A percentile compares a stretch with the other conserved stretches of the same genome.
phyloP scores from a whole-genome alignment of 2,329 filamentous ascomycete genomes.

The Aspergillus uvarum region DNA sequence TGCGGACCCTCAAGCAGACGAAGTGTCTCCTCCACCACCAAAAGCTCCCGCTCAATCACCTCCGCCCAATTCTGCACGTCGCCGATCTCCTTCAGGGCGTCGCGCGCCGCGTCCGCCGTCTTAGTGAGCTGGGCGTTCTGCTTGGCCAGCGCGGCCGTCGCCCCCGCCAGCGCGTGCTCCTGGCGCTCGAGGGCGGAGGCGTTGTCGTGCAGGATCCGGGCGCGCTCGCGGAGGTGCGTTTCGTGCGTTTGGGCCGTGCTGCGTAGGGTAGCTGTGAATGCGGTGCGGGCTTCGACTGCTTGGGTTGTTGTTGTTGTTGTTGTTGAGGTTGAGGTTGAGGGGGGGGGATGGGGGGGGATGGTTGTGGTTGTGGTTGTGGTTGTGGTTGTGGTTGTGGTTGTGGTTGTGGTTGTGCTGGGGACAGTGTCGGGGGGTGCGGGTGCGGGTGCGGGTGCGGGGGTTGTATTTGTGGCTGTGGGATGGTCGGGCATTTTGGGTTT shows the following conservation, averaged over 20 bases:
- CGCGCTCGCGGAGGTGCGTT: constrained; percentile 54
- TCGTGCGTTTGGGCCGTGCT: constrained; percentile 51
- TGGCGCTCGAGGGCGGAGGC: constrained; percentile 55
- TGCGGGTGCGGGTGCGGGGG: too few species aligned
- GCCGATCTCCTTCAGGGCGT: constrained; percentile 62
- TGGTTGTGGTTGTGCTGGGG: too few species aligned
- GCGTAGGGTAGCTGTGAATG: constrained; percentile 46
- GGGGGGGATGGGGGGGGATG: not conserved
- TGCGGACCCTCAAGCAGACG: constrained; percentile 39
- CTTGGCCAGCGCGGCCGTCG: constrained; percentile 51
- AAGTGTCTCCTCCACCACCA: constrained; percentile 45
- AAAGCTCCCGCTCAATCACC: constrained; percentile 55
- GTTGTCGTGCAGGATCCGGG: constrained; percentile 58
- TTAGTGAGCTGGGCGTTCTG: constrained; percentile 57
- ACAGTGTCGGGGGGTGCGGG: too few species aligned
- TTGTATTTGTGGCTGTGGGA: too few species aligned
- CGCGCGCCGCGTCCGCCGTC: constrained; percentile 54
- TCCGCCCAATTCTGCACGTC: constrained; percentile 66
- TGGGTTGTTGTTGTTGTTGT: constrained; percentile 20
- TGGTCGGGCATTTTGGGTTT: too few species aligned
- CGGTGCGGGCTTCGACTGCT: constrained; percentile 40
- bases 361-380: too few species aligned
- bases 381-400: too few species aligned
- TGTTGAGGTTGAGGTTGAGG: constrained; percentile 6
- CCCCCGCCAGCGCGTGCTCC: constrained; percentile 52